Evolutionary conservation across 805 yeast species (phyloP).

Genomic region (Saccharomyces paradoxus): DNA sequence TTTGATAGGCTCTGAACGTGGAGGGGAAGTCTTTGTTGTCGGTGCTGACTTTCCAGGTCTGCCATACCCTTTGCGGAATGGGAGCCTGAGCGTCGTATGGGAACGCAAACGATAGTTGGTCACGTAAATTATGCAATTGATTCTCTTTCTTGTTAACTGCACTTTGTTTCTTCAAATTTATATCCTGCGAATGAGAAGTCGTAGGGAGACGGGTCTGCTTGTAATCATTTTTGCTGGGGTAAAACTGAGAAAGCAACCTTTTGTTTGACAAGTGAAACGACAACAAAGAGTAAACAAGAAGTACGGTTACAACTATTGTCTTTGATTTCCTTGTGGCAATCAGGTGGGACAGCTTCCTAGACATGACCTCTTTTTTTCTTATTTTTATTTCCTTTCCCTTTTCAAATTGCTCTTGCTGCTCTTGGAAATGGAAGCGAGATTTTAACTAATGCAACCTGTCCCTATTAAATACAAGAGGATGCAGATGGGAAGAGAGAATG

Average conservation of each 20-base stretch:
- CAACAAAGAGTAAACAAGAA: conserved; percentile 3
- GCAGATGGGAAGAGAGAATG: neutral
- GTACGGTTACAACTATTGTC: neutral
- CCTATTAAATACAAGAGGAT: neutral
- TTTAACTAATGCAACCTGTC: neutral
- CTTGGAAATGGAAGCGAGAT: neutral
- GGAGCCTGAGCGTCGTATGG: conserved; percentile 62
- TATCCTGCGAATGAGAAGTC: conserved; percentile 15
- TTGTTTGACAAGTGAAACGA: conserved; percentile 8
- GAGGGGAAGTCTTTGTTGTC: conserved; percentile 51
- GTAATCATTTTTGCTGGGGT: neutral
- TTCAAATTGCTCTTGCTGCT: neutral
- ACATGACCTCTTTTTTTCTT: neutral
- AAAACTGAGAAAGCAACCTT: conserved; percentile 1
- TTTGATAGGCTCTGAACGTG: conserved; percentile 40
- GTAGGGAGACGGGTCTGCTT: conserved; percentile 17
- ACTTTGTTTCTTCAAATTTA: conserved; percentile 13
- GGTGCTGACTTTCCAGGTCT: conserved; percentile 76
- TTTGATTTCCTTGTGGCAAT: neutral
- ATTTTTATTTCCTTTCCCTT: neutral
- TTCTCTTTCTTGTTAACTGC: neutral
- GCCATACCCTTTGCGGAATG: conserved; percentile 83
- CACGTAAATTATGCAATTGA: conserved; percentile 16
- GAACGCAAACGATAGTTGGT: conserved; percentile 56
- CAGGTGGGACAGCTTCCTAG: neutral